Evolutionary conservation across 2,329 filamentous ascomycete species (phyloP).

Genomic region (Alternaria sp.): DNA sequence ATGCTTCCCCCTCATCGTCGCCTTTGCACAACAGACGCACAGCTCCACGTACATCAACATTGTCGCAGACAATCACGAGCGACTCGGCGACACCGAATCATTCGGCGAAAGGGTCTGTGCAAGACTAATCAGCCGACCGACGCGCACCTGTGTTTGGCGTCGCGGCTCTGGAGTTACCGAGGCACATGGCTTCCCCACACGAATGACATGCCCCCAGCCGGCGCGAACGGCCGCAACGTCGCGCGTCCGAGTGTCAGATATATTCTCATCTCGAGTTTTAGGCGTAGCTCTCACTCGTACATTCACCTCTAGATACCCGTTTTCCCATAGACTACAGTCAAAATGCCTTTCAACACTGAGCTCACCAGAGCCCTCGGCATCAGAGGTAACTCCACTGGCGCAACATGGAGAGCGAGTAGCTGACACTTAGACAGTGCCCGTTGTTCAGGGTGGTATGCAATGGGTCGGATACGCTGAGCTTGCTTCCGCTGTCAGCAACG

Average conservation of each 20-base stretch:
- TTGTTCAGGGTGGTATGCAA: slow-evolving; percentile 89
- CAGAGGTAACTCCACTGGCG: slow-evolving; percentile 43
- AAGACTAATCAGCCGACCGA: slow-evolving; percentile 16
- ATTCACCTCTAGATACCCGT: neutral
- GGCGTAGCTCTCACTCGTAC: neutral
- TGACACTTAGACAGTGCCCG: slow-evolving; percentile 67
- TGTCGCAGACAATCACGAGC: neutral
- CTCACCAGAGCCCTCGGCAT: slow-evolving; percentile 69
- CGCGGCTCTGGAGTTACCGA: slow-evolving; percentile 35
- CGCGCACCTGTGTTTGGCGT: slow-evolving; percentile 19
- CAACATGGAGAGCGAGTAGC: slow-evolving; percentile 43
- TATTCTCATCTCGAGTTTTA: slow-evolving; percentile 1
- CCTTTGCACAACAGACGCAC: neutral
- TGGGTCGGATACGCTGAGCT: slow-evolving; percentile 84
- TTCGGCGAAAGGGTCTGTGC: slow-evolving; percentile 2
- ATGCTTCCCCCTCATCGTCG: neutral
- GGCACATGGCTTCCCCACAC: slow-evolving; percentile 41
- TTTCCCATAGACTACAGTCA: slow-evolving; percentile 10
- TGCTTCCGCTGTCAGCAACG: slow-evolving; percentile 70
- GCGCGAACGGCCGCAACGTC: slow-evolving; percentile 19
- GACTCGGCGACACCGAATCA: slow-evolving; percentile 23
- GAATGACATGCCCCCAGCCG: slow-evolving; percentile 20
- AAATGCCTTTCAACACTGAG: slow-evolving; percentile 71
- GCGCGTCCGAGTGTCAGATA: slow-evolving; percentile 19
- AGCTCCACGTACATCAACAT: neutral